phyloP scores from a whole-genome alignment of 106 monocot species.

The Dioscorea alata region DNA sequence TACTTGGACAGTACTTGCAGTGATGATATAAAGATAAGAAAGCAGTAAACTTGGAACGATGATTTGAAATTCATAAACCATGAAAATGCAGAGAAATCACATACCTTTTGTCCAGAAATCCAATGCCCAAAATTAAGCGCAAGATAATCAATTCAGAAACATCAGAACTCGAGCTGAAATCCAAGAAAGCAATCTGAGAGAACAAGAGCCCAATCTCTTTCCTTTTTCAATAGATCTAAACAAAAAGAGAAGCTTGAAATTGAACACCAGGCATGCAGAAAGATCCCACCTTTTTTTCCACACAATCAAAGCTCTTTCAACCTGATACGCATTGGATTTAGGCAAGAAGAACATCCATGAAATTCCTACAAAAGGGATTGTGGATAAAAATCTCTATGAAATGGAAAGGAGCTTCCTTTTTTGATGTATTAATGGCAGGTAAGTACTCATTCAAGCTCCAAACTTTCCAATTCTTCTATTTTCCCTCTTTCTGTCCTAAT shows the following conservation, averaged over 20 bases:
- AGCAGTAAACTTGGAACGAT: not conserved
- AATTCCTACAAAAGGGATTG: not conserved
- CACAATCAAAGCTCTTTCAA: no score
- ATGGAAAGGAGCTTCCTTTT: no score
- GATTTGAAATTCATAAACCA: not conserved
- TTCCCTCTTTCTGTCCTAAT: constrained; percentile 48
- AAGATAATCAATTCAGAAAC: not conserved
- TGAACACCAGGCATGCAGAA: no score
- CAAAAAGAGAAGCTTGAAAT: not conserved
- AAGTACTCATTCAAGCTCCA: constrained; percentile 72
- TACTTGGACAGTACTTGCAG: not conserved
- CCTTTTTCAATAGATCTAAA: not conserved
- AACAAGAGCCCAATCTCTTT: not conserved
- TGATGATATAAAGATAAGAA: not conserved
- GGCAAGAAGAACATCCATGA: not conserved
- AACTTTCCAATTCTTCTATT: constrained; percentile 24
- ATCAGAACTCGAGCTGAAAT: not conserved
- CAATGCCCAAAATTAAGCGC: constrained; percentile 10
- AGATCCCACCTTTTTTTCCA: not conserved
- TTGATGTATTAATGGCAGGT: constrained; percentile 63
- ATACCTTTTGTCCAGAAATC: constrained; percentile 9
- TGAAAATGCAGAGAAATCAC: not conserved
- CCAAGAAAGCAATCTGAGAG: not conserved
- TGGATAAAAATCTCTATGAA: no score
- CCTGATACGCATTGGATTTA: not conserved